Evolutionary conservation across 257 asterid species (phyloP).

Genomic region (Apocynum venetum): DNA sequence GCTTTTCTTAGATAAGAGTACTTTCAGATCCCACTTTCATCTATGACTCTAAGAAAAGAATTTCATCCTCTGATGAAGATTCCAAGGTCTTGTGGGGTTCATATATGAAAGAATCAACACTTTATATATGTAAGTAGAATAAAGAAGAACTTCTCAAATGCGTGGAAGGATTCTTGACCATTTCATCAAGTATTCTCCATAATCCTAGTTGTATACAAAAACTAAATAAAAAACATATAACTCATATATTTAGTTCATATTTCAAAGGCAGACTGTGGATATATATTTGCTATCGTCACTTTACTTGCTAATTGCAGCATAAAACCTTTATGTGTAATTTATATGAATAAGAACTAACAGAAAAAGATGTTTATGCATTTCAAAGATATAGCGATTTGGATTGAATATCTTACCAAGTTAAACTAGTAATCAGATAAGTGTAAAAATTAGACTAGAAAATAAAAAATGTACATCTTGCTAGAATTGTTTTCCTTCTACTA

Average conservation of each 20-base stretch:
- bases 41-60: constrained; percentile 40
- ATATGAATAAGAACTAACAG: background rate
- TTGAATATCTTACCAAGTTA: no score
- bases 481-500: constrained; percentile 77
- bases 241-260: background rate
- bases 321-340: constrained; percentile 58
- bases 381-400: no score
- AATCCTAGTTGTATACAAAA: background rate
- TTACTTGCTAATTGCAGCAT: constrained; percentile 20
- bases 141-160: background rate
- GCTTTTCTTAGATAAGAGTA: constrained; percentile 29
- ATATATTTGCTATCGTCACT: background rate
- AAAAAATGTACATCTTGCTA: constrained; percentile 39
- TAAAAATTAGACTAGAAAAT: background rate
- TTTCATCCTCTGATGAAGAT: constrained; percentile 22
- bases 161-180: background rate
- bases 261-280: background rate
- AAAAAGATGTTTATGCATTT: background rate
- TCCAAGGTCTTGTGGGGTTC: background rate
- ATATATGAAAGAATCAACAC: background rate
- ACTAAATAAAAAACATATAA: background rate
- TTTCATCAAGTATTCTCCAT: background rate
- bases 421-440: no score
- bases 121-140: background rate
- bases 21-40: constrained; percentile 31